A percentile compares a stretch with the other conserved stretches of the same genome.
phyloP scores from a whole-genome alignment of 2,329 filamentous ascomycete species.

The Scolecobasidium constrictum region DNA sequence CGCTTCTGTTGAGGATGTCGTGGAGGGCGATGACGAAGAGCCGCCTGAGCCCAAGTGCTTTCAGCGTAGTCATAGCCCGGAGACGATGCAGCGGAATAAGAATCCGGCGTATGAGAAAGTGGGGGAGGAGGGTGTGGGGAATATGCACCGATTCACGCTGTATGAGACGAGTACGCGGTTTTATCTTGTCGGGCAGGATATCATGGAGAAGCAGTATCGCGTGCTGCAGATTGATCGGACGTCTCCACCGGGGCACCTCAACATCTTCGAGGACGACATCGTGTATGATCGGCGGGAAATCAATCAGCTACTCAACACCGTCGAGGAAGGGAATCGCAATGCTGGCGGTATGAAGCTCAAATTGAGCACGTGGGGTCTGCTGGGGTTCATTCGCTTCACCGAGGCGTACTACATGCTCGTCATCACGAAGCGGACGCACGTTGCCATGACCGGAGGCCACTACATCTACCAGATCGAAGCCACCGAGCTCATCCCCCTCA shows the following conservation, averaged over 20 bases:
- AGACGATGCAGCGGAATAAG: constrained; percentile 25
- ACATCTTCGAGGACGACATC: constrained; percentile 86
- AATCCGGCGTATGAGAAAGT: constrained; percentile 29
- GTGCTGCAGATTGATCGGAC: constrained; percentile 94
- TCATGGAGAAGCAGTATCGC: constrained; percentile 77
- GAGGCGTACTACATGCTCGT: constrained; percentile 95
- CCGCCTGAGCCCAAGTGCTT: constrained; percentile 27
- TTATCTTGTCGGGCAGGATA: constrained; percentile 88
- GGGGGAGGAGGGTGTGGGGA: constrained; percentile 30
- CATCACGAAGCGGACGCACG: constrained; percentile 90
- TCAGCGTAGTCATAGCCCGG: constrained; percentile 27
- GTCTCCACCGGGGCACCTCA: constrained; percentile 65
- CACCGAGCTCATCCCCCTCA: constrained; percentile 82
- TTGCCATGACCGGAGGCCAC: constrained; percentile 91
- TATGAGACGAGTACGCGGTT: constrained; percentile 92
- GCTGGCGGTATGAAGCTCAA: constrained; percentile 83
- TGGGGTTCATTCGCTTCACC: constrained; percentile 94
- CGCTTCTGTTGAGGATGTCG: not conserved
- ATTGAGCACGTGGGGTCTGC: constrained; percentile 82
- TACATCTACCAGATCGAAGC: constrained; percentile 93
- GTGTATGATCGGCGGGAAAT: constrained; percentile 89
- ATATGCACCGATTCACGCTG: constrained; percentile 93
- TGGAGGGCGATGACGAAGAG: constrained; percentile 30
- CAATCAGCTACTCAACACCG: constrained; percentile 83
- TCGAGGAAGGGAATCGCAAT: constrained; percentile 87